Percentiles rank a stretch among this genome's conserved stretches.
Conservation (phyloP, 2,329 filamentous ascomycete species). For the Cryphonectria carpinicola region DNA sequence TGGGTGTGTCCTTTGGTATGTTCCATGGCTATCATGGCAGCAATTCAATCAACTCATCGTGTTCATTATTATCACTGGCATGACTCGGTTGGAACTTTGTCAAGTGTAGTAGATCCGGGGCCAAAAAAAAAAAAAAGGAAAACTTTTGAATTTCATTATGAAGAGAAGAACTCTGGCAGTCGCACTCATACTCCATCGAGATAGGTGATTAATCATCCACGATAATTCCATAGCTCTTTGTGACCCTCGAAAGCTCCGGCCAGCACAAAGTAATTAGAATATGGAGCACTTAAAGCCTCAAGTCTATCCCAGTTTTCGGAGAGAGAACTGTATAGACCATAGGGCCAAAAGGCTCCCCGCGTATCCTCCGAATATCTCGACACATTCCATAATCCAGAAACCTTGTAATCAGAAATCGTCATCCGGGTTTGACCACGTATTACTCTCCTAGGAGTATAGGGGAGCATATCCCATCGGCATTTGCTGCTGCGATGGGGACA, state of each 20-base stretch:
- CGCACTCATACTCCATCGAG: background rate
- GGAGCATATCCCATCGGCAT: slow-evolving; percentile 27
- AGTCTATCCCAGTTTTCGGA: background rate
- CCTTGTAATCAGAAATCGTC: background rate
- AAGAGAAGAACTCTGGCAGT: background rate
- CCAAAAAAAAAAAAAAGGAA: background rate
- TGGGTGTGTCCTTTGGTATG: background rate
- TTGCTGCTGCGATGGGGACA: slow-evolving; percentile 16
- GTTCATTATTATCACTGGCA: background rate
- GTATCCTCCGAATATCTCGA: background rate
- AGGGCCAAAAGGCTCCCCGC: background rate
- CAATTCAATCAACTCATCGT: background rate
- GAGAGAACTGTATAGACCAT: background rate
- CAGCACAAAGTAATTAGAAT: background rate
- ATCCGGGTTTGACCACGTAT: background rate
- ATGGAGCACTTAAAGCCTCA: background rate
- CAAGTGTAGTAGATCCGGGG: background rate
- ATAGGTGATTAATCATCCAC: background rate
- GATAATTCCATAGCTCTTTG: background rate
- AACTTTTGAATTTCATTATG: slow-evolving; percentile 10
- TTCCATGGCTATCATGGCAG: background rate
- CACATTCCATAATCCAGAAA: background rate
- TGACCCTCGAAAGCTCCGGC: background rate
- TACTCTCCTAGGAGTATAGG: slow-evolving; percentile 11
- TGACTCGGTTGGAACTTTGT: background rate